Evolutionary conservation across 768 basidiomycete genomes (phyloP).

Genomic region (Suillus tomentosus): DNA sequence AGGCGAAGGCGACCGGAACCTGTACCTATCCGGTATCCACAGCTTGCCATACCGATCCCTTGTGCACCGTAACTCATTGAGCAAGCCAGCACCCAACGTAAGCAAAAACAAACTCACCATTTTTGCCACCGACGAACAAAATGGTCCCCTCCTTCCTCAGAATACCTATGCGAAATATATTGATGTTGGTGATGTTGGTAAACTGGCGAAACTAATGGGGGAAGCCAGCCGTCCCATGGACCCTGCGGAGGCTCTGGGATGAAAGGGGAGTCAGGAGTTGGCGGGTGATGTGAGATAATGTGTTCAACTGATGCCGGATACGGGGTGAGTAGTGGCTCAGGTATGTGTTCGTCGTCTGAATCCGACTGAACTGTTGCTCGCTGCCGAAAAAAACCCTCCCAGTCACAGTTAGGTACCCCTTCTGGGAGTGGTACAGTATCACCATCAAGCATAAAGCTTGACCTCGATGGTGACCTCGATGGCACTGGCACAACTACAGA

Average conservation of each 20-base stretch:
- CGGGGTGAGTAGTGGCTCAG: not conserved
- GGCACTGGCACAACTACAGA: not conserved
- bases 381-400: not conserved
- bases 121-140: conserved; percentile 5
- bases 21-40: not conserved
- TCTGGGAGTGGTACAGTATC: not conserved
- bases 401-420: not conserved
- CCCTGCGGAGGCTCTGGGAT: not conserved
- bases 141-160: not conserved
- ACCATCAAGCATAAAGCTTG: not conserved
- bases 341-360: not conserved
- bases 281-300: not conserved
- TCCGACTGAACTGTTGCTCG: not conserved
- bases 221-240: not conserved
- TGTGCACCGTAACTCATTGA: not conserved
- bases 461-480: not conserved
- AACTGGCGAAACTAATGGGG: not conserved
- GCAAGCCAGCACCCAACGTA: not conserved
- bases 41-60: not conserved
- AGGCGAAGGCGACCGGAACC: not conserved
- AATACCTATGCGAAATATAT: not conserved
- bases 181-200: not conserved
- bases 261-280: not conserved
- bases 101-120: conserved; percentile 1
- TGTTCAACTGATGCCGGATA: not conserved